Base-by-base conservation (phyloP, 305 asterid genomes). In the Solanum hybrid region DNA sequence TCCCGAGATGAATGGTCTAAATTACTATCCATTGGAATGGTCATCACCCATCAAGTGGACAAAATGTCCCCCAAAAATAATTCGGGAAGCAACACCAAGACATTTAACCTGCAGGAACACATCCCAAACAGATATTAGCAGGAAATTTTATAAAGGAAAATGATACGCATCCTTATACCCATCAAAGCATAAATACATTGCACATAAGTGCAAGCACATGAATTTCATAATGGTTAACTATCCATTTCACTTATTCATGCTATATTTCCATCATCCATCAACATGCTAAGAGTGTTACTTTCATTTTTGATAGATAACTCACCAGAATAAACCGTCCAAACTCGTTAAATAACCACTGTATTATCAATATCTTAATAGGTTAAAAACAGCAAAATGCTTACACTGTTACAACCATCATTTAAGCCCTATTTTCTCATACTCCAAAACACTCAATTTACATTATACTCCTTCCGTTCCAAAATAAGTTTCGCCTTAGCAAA, bases 21-120 rank as follows among this genome's bases (percentile, higher is more conserved):
- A 90, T 89, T 90, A 91, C 90, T 94, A 91, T 95, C 97, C 99
- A 96, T 97, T 90, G 91, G 92, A 93, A 92, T 88, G 87, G 94
- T 94, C 98, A 94, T 96, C 88, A 90, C 94, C 95, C 97, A 92
- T 93, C 92, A 91, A 94, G 38, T 38, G 71, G 90, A 78, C 40
- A 10, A 35, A 42, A 87, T 34, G 66, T 15, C 76, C 36, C 85
- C 32, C 73, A 31, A 27, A 26, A 60, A 73, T 72, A 86, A 88
- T 51, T 85, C 10, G 6, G 27, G 37, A 81, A n/a, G 87, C 17
- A 60, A 56, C 79, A 88, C 90, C 87, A 15, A 78, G 31, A 56
- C 87, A 60, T 82, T 88, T 78, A 38, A 56, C 42, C 90, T 88
- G 90, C 31, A 78, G 87, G 66, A 77, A 14, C 40, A 78, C 75